Conservation (phyloP, 176 grass and related monocot species). For the sorghum (Sorghum bicolor) region DNA sequence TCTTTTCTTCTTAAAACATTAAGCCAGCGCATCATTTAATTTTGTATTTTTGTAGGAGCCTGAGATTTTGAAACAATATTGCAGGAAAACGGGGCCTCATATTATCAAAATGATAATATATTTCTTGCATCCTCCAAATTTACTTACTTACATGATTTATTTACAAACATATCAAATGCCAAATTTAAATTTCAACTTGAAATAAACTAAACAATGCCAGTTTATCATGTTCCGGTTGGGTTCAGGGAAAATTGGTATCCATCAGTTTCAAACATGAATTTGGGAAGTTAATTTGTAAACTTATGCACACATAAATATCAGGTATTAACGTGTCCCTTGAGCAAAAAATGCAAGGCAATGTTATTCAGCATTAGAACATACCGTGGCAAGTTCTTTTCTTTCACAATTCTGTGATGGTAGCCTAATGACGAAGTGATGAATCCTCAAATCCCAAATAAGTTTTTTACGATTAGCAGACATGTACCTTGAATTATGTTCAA, state of each 20-base stretch:
- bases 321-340: slow-evolving; percentile 2
- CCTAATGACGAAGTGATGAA: slow-evolving; percentile 58
- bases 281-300: slow-evolving; percentile 11
- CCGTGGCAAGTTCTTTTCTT: slow-evolving; percentile 44
- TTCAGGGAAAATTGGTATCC: background rate
- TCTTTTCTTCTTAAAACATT: slow-evolving; percentile 8
- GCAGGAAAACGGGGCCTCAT: background rate
- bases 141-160: background rate
- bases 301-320: slow-evolving; percentile 9
- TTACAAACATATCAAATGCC: background rate
- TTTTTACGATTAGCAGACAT: slow-evolving; percentile 61
- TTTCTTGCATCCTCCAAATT: background rate
- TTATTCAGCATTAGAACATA: slow-evolving; percentile 34
- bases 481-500: slow-evolving; percentile 59
- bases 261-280: background rate
- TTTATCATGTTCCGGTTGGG: background rate
- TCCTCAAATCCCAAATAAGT: slow-evolving; percentile 70
- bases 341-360: slow-evolving; percentile 18
- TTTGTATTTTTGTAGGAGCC: background rate
- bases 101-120: background rate
- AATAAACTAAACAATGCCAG: slow-evolving; percentile 12
- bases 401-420: slow-evolving; percentile 59
- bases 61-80: background rate
- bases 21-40: background rate
- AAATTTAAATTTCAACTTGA: slow-evolving; percentile 2